Base-by-base conservation (phyloP, 495 filamentous ascomycete species). In the Hypoxylon lienhwacheense region DNA sequence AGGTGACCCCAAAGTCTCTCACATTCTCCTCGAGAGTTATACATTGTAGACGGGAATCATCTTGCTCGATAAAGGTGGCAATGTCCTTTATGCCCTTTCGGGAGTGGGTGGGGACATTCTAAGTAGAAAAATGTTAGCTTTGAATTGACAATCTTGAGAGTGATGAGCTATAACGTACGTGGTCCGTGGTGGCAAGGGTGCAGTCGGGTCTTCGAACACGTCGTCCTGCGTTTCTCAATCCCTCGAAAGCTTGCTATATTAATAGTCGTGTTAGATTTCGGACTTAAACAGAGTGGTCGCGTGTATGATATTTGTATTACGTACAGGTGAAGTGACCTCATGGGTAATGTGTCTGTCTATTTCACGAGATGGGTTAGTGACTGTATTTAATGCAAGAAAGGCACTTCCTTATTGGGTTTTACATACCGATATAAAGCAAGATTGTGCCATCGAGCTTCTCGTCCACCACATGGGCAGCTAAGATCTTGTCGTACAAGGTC, bases 401-500 rank as follows among this genome's bases (percentile, higher is more conserved):
- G 32, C 25, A 20, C 7, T 11, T 41, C n/a, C 31, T 46, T 42
- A 32, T 47, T 53, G 39, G 22, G 15, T 41, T 17, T 14, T 25
- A 56, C 77, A 63, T 78, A 88, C 88, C 88, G 66, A 97, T 97
- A 64, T 98, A 98, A 21, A 98, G 77, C 47, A 96, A 69, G 63
- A 95, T 81, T 31, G 92, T 97, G 68, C 91, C 91, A 75, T 95
- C 91, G 15, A 89, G 83, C 75, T 90, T 86, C 79, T 91, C 88
- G 62, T 97, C 88, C 65, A 98, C 90, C 54, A 96, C 87, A 73
- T 98, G 93, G 70, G 83, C 84, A 56, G 87, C 81, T 69, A 97
- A 86, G 68, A 98, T 91, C 83, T 97, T 97, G 80, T 98, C 93
- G 74, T 98, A 97, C 69, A 96, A 83, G 66, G 91, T 97, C 73